These are phyloP conservation scores for Penicillium subrubescens DNA, from an alignment of 495 filamentous ascomycete species.

Conservation along the genomic window DNA sequence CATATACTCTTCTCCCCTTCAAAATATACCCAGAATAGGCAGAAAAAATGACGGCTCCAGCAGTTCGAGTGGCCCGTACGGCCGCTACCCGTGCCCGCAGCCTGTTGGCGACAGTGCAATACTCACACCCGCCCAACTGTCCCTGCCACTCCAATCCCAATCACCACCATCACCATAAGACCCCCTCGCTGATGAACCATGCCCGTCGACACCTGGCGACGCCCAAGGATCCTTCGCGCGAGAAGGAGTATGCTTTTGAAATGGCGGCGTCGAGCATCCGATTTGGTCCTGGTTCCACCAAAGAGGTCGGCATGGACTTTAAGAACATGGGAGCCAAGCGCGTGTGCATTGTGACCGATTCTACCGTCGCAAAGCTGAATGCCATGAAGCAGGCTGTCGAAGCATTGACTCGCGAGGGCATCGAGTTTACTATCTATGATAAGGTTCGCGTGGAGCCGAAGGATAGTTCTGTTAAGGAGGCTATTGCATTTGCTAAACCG, in stretches of 20 bases:
- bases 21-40: background rate
- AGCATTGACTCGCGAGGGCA: constrained; percentile 71
- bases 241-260: constrained; percentile 98
- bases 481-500: constrained; percentile 79
- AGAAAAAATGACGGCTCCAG: constrained; percentile 47
- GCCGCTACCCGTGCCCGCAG: constrained; percentile 76
- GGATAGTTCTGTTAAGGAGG: constrained; percentile 84
- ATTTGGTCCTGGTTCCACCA: constrained; percentile 90
- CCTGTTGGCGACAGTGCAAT: constrained; percentile 86
- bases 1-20: constrained; percentile 4
- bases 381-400: constrained; percentile 85
- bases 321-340: constrained; percentile 83
- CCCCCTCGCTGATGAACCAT: constrained; percentile 52
- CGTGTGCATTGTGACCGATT: constrained; percentile 90
- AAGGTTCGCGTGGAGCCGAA: constrained; percentile 85
- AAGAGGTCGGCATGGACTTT: constrained; percentile 99
- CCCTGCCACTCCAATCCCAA: constrained; percentile 89
- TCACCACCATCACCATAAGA: constrained; percentile 65
- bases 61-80: constrained; percentile 63
- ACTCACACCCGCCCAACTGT: constrained; percentile 83
- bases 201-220: constrained; percentile 68
- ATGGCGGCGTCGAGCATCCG: constrained; percentile 93
- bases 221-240: constrained; percentile 65
- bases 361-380: constrained; percentile 72
- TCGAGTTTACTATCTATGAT: constrained; percentile 79